Percentiles rank a stretch among this genome's conserved stretches.
These are phyloP conservation scores for Nakazawaea pomicola DNA, from an alignment of 805 yeast genomes.

Conservation along the genomic window DNA sequence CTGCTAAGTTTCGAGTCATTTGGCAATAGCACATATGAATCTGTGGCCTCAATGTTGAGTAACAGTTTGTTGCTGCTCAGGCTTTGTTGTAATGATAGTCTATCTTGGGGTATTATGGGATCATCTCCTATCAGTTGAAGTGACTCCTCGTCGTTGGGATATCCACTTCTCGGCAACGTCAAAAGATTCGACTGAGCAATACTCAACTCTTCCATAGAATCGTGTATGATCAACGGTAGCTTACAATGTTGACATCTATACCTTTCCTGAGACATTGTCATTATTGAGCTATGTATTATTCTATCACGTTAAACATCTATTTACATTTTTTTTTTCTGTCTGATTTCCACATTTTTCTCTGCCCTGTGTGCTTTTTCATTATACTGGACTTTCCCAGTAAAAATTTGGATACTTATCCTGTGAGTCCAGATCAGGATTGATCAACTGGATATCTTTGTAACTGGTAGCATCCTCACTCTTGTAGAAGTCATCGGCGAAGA, in stretches of 20 bases:
- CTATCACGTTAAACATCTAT: conserved; percentile 1
- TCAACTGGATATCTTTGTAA: conserved; percentile 2
- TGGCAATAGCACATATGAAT: conserved; percentile 26
- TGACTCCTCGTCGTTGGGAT: conserved; percentile 13
- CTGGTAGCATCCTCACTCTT: conserved; percentile 4
- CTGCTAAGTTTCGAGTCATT: conserved; percentile 28
- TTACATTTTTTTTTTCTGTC: conserved; percentile 1
- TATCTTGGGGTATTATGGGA: conserved; percentile 20
- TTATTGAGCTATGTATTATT: background rate
- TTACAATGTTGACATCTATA: conserved; percentile 59
- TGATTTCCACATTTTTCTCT: background rate
- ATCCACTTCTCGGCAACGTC: conserved; percentile 28
- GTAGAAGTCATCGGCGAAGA: conserved; percentile 16
- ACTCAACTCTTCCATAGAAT: conserved; percentile 45
- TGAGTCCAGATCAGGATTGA: conserved; percentile 6
- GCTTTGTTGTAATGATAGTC: conserved; percentile 15
- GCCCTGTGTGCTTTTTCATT: background rate
- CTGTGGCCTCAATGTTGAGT: conserved; percentile 13
- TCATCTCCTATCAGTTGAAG: conserved; percentile 17
- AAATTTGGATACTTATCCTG: conserved; percentile 22
- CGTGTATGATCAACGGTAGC: conserved; percentile 51
- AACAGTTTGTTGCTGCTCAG: conserved; percentile 7
- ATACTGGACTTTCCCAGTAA: conserved; percentile 17
- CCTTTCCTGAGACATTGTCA: conserved; percentile 5
- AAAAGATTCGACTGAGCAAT: conserved; percentile 53